Evolutionary conservation across 2,329 filamentous ascomycete species (phyloP).

Genomic region (Seiridium cupressi): DNA sequence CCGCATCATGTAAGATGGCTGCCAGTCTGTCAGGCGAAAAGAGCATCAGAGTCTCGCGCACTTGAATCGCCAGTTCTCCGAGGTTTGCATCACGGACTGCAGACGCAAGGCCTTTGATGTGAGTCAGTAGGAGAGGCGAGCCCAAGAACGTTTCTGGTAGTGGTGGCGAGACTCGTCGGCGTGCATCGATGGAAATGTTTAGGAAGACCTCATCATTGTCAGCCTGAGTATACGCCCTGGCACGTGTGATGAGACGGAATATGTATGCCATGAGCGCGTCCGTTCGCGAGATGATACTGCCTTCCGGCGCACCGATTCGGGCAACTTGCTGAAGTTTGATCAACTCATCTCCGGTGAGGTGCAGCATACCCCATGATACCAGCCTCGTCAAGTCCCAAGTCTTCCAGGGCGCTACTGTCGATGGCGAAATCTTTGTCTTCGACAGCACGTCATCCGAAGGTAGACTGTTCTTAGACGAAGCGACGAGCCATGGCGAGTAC

Average conservation of each 20-base stretch:
- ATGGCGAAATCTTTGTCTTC: constrained; percentile 20
- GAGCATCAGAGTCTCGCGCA: constrained; percentile 31
- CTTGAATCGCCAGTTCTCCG: constrained; percentile 24
- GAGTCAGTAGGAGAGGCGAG: constrained; percentile 39
- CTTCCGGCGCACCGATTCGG: constrained; percentile 11
- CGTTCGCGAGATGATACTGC: constrained; percentile 34
- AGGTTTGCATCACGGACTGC: constrained; percentile 11
- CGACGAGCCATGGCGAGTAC: constrained; percentile 24
- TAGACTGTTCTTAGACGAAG: constrained; percentile 22
- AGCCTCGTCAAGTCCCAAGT: constrained; percentile 37
- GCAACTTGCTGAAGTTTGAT: constrained; percentile 27
- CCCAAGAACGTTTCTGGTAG: constrained; percentile 40
- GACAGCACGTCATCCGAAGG: constrained; percentile 19
- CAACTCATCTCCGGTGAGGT: constrained; percentile 34
- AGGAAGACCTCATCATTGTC: constrained; percentile 32
- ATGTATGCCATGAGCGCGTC: constrained; percentile 45
- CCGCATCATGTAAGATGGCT: constrained; percentile 39
- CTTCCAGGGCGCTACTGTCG: constrained; percentile 35
- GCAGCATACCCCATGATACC: constrained; percentile 32
- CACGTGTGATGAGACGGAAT: constrained; percentile 41
- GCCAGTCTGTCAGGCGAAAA: constrained; percentile 37
- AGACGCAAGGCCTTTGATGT: constrained; percentile 22
- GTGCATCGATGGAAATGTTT: constrained; percentile 38
- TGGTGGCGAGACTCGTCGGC: constrained; percentile 34
- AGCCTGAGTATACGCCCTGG: constrained; percentile 25